A percentile compares a stretch with the other conserved stretches of the same genome.
Conservation (phyloP, 345 rosid genomes). For the Hibiscus trionum region DNA sequence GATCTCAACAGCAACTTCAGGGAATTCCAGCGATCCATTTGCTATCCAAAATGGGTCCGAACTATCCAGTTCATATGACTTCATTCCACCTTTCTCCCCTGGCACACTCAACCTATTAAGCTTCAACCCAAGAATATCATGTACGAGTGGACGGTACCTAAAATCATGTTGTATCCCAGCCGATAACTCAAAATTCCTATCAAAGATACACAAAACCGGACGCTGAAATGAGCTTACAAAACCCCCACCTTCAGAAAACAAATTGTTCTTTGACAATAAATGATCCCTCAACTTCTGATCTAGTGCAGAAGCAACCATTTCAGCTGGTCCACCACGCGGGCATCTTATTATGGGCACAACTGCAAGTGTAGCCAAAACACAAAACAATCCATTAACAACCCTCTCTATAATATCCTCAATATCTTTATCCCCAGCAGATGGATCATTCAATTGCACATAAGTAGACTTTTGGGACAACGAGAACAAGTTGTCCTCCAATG, state of each 20-base stretch:
- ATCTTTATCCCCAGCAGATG: conserved; percentile 88
- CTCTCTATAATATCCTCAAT: conserved; percentile 80
- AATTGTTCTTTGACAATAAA: conserved; percentile 79
- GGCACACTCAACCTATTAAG: conserved; percentile 77
- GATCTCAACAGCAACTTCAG: conserved; percentile 94
- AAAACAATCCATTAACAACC: conserved; percentile 73
- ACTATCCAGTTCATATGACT: conserved; percentile 78
- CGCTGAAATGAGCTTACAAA: conserved; percentile 82
- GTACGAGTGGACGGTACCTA: conserved; percentile 89
- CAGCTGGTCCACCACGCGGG: conserved; percentile 88
- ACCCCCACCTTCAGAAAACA: conserved; percentile 87
- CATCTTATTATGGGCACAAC: conserved; percentile 87
- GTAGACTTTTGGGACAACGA: conserved; percentile 72
- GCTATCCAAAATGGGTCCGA: conserved; percentile 87
- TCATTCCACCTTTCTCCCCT: conserved; percentile 91
- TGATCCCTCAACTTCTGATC: conserved; percentile 97
- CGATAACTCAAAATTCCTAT: conserved; percentile 78
- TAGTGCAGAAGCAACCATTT: conserved; percentile 90
- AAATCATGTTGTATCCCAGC: conserved; percentile 95
- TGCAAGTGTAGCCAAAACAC: conserved; percentile 74
- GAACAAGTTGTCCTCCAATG: conserved; percentile 82
- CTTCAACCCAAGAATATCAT: conserved; percentile 84
- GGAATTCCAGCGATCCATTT: conserved; percentile 85
- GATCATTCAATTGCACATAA: conserved; percentile 92
- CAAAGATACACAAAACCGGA: conserved; percentile 82